Percentiles rank a stretch among this genome's conserved stretches.
phyloP scores from a whole-genome alignment of 345 rosid genomes.

The Brassica nigra region DNA sequence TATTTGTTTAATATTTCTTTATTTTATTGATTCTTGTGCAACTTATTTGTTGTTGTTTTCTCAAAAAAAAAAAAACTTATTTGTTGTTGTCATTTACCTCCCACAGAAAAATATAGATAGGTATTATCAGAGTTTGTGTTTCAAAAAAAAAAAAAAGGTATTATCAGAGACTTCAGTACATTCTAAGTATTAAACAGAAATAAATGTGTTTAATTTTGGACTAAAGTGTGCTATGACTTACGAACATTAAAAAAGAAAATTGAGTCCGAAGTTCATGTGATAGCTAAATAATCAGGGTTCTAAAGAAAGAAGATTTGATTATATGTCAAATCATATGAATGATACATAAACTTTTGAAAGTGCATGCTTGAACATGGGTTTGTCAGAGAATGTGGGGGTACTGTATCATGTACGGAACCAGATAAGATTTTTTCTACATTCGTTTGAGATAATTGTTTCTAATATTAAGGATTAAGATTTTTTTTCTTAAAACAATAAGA shows the following conservation, averaged over 20 bases:
- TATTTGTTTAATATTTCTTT: background rate
- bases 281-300: constrained; percentile 6
- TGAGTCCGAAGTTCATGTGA: constrained; percentile 14
- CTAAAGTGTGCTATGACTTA: background rate
- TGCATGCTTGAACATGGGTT: constrained; percentile 45
- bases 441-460: constrained; percentile 14
- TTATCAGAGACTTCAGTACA: background rate
- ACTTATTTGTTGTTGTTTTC: background rate
- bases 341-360: constrained; percentile 30
- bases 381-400: constrained; percentile 71
- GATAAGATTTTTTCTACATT: constrained; percentile 14
- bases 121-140: background rate
- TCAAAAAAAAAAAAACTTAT: too few relatives aligned
- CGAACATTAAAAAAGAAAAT: background rate
- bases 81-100: constrained; percentile 22
- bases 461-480: background rate
- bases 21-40: constrained; percentile 14
- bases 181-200: background rate
- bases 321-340: constrained; percentile 22
- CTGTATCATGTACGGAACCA: constrained; percentile 50
- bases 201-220: background rate
- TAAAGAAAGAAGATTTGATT: constrained; percentile 13
- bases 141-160: too few relatives aligned
- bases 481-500: background rate
- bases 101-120: background rate